phyloP scores from a whole-genome alignment of 345 rosid genomes.

The Dipteronia sinensis region DNA sequence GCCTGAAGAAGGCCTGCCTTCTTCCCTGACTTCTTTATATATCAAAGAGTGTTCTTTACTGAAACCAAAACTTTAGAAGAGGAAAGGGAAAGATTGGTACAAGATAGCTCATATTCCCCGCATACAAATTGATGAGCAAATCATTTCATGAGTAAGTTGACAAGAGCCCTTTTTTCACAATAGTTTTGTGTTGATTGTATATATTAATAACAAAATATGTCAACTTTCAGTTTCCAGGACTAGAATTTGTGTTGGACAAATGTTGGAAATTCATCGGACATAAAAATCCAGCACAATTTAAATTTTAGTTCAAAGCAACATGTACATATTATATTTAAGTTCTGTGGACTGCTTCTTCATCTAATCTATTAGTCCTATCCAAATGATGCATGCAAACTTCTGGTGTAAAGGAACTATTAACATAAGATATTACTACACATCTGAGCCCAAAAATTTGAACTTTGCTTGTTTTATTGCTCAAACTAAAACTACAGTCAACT shows the following conservation, averaged over 20 bases:
- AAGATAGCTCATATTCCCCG: constrained; percentile 21
- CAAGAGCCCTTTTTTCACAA: neutral
- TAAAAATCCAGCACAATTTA: too few species aligned
- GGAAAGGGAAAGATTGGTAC: neutral
- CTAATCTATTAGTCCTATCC: too few species aligned
- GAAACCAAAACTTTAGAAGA: neutral
- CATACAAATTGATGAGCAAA: constrained; percentile 31
- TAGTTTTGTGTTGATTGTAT: neutral
- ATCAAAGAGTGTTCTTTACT: constrained; percentile 29
- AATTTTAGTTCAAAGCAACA: neutral
- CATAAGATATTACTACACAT: too few species aligned
- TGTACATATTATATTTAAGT: neutral
- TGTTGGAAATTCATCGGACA: too few species aligned
- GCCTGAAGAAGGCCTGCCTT: constrained; percentile 28
- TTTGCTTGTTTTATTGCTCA: too few species aligned
- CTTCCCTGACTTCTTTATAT: constrained; percentile 27
- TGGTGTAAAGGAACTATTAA: too few species aligned
- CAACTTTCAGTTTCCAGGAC: neutral
- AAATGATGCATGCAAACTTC: too few species aligned
- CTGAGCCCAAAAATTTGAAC: too few species aligned
- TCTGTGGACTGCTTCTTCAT: neutral
- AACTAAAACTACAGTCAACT: too few species aligned
- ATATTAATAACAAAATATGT: neutral
- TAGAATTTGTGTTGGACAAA: too few species aligned
- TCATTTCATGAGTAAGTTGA: constrained; percentile 14